phyloP scores from a whole-genome alignment of 345 rosid species.

The Salix udensis region DNA sequence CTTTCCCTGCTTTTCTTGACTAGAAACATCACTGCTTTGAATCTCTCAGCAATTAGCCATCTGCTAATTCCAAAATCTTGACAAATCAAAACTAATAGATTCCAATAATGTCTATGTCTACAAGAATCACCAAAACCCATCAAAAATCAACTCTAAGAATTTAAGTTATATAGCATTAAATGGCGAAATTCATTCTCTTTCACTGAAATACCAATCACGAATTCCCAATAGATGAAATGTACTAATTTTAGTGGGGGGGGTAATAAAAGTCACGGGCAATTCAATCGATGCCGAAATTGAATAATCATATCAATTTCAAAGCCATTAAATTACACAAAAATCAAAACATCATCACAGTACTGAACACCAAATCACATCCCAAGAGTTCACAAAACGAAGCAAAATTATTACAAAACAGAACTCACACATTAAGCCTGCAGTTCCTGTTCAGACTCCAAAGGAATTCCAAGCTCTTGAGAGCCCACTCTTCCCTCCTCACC shows the following conservation, averaged over 20 bases:
- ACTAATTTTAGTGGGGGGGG: background rate
- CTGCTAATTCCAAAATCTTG: too few species aligned
- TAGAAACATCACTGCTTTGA: background rate
- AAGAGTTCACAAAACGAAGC: background rate
- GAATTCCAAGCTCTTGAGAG: conserved; percentile 54
- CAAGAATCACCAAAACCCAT: too few species aligned
- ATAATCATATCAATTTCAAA: background rate
- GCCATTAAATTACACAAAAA: conserved; percentile 1
- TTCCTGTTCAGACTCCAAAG: conserved; percentile 59
- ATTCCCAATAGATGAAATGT: background rate
- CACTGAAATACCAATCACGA: background rate
- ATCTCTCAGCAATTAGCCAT: too few species aligned
- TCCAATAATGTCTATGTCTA: too few species aligned
- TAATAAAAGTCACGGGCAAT: background rate
- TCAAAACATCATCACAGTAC: background rate
- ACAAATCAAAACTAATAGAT: too few species aligned
- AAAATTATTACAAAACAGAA: conserved; percentile 10
- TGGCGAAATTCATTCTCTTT: background rate
- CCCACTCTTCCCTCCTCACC: conserved; percentile 10
- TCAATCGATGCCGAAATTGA: background rate
- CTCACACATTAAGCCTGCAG: conserved; percentile 23
- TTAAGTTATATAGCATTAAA: too few species aligned
- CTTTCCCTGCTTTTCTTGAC: background rate
- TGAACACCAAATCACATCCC: background rate
- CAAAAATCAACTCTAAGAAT: too few species aligned